These are phyloP conservation scores for Butyriboletus loyo DNA, from an alignment of 768 basidiomycete species.

Conservation along the genomic window DNA sequence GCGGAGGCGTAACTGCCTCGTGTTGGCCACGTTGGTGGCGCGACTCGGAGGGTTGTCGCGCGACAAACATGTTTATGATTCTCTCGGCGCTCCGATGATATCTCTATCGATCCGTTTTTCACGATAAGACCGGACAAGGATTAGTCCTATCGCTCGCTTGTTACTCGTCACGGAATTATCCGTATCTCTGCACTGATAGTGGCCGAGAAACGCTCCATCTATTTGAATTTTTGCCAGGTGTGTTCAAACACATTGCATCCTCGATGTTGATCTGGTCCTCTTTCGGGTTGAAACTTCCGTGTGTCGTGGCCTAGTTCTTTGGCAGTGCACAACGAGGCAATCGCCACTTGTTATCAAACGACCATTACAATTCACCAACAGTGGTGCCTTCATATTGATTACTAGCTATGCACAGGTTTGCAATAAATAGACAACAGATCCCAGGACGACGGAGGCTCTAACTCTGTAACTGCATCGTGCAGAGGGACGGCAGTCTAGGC, in stretches of 20 bases:
- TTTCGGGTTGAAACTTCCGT: conserved; percentile 9
- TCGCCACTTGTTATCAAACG: conserved; percentile 17
- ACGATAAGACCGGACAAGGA: conserved; percentile 18
- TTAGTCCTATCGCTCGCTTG: neutral
- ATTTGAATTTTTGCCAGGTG: conserved; percentile 25
- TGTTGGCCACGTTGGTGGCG: conserved; percentile 23
- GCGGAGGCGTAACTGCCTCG: conserved; percentile 17
- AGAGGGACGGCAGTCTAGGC: conserved; percentile 16
- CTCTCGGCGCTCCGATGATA: neutral
- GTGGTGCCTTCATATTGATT: conserved; percentile 24
- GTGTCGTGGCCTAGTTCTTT: conserved; percentile 14
- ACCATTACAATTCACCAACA: conserved; percentile 4
- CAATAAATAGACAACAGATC: conserved; percentile 23
- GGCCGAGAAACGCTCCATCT: conserved; percentile 21
- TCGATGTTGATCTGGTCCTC: conserved; percentile 21
- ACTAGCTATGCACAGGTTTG: conserved; percentile 18
- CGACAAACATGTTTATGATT: conserved; percentile 5
- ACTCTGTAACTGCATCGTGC: conserved; percentile 22
- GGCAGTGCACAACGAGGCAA: conserved; percentile 29
- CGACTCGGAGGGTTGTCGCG: conserved; percentile 3
- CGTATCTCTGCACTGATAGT: conserved; percentile 19
- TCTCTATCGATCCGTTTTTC: conserved; percentile 9
- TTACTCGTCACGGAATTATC: conserved; percentile 6
- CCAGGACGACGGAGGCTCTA: conserved; percentile 18
- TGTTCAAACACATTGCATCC: conserved; percentile 25